Evolutionary conservation across 805 yeast species (phyloP).

Genomic region (Teunomyces panamensis): DNA sequence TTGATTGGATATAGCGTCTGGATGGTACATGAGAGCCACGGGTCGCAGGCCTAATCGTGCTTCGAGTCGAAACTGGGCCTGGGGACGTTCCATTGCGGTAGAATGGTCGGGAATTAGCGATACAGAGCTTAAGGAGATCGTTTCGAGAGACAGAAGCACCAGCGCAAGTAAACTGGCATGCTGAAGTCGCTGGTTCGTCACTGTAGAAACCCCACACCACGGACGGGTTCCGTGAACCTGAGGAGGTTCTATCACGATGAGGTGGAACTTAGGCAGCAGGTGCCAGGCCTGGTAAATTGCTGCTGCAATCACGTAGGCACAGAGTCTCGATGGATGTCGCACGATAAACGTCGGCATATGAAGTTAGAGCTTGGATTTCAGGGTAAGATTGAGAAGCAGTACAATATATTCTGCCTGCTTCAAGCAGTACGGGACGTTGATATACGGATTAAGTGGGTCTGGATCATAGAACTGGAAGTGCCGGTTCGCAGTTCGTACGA

Average conservation of each 20-base stretch:
- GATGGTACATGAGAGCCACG: conserved; percentile 18
- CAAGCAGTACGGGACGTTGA: neutral
- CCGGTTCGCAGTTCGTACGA: neutral
- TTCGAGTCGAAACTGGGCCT: neutral
- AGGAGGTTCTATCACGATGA: neutral
- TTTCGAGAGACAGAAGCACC: neutral
- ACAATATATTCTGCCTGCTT: neutral
- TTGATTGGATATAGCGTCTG: conserved; percentile 9
- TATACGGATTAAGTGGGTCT: neutral
- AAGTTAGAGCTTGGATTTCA: neutral
- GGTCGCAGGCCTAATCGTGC: neutral
- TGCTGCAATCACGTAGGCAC: neutral
- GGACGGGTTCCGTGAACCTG: conserved; percentile 9
- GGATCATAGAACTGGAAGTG: neutral
- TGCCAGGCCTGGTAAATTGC: neutral
- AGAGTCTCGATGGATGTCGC: neutral
- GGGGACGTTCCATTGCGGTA: neutral
- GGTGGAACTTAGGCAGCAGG: neutral
- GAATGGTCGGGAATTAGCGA: too few species aligned
- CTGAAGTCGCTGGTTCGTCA: conserved; percentile 12
- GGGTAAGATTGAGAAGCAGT: neutral
- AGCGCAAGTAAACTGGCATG: conserved; percentile 6
- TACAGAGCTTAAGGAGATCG: too few species aligned
- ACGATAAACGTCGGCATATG: neutral
- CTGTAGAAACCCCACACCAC: conserved; percentile 28